Evolutionary conservation across 257 asterid species (phyloP), one percentile per base, ranked within the genome.

Genomic region (Solanum peruvianum): DNA sequence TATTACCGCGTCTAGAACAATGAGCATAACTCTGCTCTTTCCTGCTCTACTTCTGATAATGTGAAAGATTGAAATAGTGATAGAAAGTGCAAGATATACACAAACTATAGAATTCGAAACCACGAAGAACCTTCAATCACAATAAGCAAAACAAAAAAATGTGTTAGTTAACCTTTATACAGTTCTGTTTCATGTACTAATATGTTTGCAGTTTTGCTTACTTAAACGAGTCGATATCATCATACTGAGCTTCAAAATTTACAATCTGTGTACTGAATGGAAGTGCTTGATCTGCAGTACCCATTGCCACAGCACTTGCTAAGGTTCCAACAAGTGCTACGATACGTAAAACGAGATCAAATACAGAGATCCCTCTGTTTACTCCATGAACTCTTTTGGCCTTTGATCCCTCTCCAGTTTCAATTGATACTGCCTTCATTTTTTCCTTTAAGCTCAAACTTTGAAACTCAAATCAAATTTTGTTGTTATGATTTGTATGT

Each of bases 271-370:
- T 94, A 87, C 93, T 87, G 85, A 94, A 92, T 18, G 98, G 92
- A 69, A 96, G 98, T 15, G 95, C 91, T 86, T 96, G 90, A 52
- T 91, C 89, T 18, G 98, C 91, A 13, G 95, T 93, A 25, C 95
- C 98, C 98, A 96, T 95, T 11, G 94, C 98, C 29, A 93, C 52
- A 31, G 96, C 96, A 90, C 96, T 88, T 80, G 92, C 98, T 69
- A 95, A 70, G 2, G 98, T 90, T 83, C 96, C 98, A 37, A 90
- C 80, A 82, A 93, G 88, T 16, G 94, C 98, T 27, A 89, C 37
- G 41, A 94, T 82, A 89, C 98, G 89, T 29, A 96, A 91, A 88
- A 93, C 35, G 20, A 96, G 92, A 85, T 91, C 96, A 77, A 92
- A 67, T 60, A 96, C 85, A 2, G 95, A 86, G 39, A 95, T 81